Evolutionary conservation across 306 rosid genomes (phyloP).

Genomic region (Rosa persica): DNA sequence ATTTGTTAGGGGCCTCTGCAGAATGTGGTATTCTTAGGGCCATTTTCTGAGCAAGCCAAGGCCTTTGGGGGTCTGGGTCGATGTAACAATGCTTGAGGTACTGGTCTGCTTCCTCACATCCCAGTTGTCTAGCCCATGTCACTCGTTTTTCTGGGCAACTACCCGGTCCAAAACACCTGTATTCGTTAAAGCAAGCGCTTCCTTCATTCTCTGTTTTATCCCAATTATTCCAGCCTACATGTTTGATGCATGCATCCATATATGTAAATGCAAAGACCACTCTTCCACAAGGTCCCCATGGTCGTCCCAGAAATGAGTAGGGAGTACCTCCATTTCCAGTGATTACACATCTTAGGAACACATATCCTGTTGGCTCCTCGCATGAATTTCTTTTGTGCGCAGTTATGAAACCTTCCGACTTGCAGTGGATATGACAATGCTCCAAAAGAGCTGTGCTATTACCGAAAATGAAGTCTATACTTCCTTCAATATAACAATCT

Average conservation of each 20-base stretch:
- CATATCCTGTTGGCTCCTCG: conserved; percentile 79
- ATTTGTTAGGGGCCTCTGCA: conserved; percentile 40
- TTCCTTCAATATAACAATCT: conserved; percentile 93
- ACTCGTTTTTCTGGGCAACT: conserved; percentile 59
- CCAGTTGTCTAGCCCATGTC: conserved; percentile 60
- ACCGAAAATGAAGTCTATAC: conserved; percentile 86
- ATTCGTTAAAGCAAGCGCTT: conserved; percentile 77
- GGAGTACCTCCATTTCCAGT: conserved; percentile 63
- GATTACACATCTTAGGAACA: conserved; percentile 81
- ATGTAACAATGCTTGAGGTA: conserved; percentile 62
- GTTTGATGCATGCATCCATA: conserved; percentile 69
- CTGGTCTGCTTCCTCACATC: conserved; percentile 60
- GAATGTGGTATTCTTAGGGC: conserved; percentile 65
- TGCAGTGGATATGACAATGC: conserved; percentile 84
- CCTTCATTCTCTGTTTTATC: conserved; percentile 68
- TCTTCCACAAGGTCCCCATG: conserved; percentile 93
- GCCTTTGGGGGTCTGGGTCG: conserved; percentile 62
- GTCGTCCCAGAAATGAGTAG: conserved; percentile 69
- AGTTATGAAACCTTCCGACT: conserved; percentile 70
- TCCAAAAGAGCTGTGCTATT: conserved; percentile 86
- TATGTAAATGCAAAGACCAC: conserved; percentile 73
- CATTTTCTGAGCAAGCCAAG: conserved; percentile 88
- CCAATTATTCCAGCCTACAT: conserved; percentile 84
- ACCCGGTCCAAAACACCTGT: conserved; percentile 83
- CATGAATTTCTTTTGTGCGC: conserved; percentile 80